Evolutionary conservation across 768 basidiomycete species (phyloP).

Genomic region (Suillus cothurnatus): DNA sequence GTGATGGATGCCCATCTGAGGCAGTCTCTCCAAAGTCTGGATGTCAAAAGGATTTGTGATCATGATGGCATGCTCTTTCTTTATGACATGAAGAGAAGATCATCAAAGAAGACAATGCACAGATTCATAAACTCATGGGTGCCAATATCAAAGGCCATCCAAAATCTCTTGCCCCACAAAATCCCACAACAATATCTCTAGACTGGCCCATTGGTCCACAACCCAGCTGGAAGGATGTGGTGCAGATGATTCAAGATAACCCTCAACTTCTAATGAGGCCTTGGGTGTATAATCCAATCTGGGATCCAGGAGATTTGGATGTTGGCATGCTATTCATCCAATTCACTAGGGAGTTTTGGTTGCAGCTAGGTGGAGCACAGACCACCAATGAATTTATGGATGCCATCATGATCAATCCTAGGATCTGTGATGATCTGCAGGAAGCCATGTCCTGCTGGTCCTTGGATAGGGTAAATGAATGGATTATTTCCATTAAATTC

Average conservation of each 20-base stretch:
- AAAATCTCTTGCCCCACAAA: too few relatives aligned
- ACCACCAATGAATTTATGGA: not conserved
- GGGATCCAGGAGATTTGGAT: not conserved
- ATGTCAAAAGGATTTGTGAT: not conserved
- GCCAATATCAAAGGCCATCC: too few relatives aligned
- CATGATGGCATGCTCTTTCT: not conserved
- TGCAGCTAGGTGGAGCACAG: not conserved
- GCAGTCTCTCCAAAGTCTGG: not conserved
- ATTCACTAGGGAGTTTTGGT: not conserved
- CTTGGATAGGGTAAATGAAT: not conserved
- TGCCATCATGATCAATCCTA: not conserved
- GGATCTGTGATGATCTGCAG: not conserved
- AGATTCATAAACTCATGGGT: not conserved
- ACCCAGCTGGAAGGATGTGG: too few relatives aligned
- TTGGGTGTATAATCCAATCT: not conserved
- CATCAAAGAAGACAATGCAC: not conserved
- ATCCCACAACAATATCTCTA: too few relatives aligned
- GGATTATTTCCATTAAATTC: not conserved
- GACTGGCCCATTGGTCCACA: too few relatives aligned
- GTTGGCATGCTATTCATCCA: not conserved
- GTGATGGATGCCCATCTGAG: not conserved
- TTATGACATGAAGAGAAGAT: not conserved
- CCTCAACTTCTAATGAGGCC: not conserved
- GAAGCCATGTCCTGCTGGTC: not conserved
- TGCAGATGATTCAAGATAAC: not conserved